Percentiles rank a stretch among this genome's conserved stretches.
Conservation (phyloP, 768 basidiomycete species). For the Xerocomus spinulosus region DNA sequence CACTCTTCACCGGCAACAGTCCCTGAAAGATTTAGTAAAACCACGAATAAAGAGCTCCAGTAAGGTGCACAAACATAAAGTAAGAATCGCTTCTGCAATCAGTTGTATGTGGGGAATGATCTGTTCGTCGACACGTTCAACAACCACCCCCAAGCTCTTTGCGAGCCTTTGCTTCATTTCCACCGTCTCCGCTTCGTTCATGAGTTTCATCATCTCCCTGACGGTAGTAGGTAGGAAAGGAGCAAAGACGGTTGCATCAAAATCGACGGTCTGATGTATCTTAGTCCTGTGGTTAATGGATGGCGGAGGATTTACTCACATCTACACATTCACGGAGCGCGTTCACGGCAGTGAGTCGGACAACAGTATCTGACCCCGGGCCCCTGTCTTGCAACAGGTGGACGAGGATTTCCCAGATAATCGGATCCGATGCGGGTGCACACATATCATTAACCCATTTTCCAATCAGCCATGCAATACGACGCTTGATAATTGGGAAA, state of each 20-base stretch:
- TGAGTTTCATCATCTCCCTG: slow-evolving; percentile 61
- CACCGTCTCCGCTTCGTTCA: slow-evolving; percentile 67
- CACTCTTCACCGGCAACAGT: slow-evolving; percentile 60
- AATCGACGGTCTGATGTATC: slow-evolving; percentile 51
- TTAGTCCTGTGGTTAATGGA: slow-evolving; percentile 4
- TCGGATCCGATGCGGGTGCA: slow-evolving; percentile 51
- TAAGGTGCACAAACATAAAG: slow-evolving; percentile 53
- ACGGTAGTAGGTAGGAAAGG: slow-evolving; percentile 62
- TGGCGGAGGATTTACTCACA: slow-evolving; percentile 45
- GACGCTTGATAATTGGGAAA: slow-evolving; percentile 88
- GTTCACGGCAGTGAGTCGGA: slow-evolving; percentile 78
- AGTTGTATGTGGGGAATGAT: slow-evolving; percentile 61
- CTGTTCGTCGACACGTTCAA: slow-evolving; percentile 50
- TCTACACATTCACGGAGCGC: slow-evolving; percentile 81
- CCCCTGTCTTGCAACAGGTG: slow-evolving; percentile 69
- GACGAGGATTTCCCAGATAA: slow-evolving; percentile 77
- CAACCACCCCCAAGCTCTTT: slow-evolving; percentile 61
- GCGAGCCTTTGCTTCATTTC: slow-evolving; percentile 78
- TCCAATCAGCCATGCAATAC: slow-evolving; percentile 92
- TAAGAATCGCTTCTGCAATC: slow-evolving; percentile 62
- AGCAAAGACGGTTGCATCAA: slow-evolving; percentile 58
- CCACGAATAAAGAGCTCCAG: neutral
- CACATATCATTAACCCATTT: slow-evolving; percentile 78
- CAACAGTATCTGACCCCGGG: slow-evolving; percentile 73
- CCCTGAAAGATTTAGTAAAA: slow-evolving; percentile 47